Evolutionary conservation across 2,329 filamentous ascomycete species (phyloP).

Genomic region (Trichoderma atrobrunneum): DNA sequence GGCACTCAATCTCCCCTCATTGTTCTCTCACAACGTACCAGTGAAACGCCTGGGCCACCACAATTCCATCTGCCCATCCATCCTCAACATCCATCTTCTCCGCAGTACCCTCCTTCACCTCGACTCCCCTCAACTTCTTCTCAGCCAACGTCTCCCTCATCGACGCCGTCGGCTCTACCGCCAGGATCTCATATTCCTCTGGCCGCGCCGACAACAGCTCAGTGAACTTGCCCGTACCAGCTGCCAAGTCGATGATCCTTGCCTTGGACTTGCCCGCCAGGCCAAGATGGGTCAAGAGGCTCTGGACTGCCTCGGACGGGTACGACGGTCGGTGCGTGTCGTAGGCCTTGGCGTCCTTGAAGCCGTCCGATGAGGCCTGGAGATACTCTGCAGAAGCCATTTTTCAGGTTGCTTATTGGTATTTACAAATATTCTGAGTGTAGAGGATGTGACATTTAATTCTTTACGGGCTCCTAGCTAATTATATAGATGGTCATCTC

Average conservation of each 20-base stretch:
- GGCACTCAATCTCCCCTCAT: background rate
- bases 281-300: slow-evolving; percentile 55
- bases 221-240: slow-evolving; percentile 70
- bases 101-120: slow-evolving; percentile 56
- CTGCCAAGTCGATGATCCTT: slow-evolving; percentile 61
- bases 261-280: slow-evolving; percentile 47
- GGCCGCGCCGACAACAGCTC: slow-evolving; percentile 56
- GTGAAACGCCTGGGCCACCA: slow-evolving; percentile 64
- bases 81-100: slow-evolving; percentile 53
- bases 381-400: slow-evolving; percentile 47
- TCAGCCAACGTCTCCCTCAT: slow-evolving; percentile 61
- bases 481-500: background rate
- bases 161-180: slow-evolving; percentile 61
- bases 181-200: slow-evolving; percentile 59
- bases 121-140: slow-evolving; percentile 57
- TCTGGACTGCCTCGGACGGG: slow-evolving; percentile 53
- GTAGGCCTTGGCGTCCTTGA: slow-evolving; percentile 62
- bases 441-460: background rate
- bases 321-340: slow-evolving; percentile 69
- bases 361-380: slow-evolving; percentile 54
- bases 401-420: background rate
- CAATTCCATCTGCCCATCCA: slow-evolving; percentile 61
- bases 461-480: background rate
- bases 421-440: background rate
- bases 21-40: slow-evolving; percentile 42